Evolutionary conservation across 139 green algal genomes (phyloP), one percentile per base, ranked within the genome.

Genomic region (Chlamydomonas eustigma): DNA sequence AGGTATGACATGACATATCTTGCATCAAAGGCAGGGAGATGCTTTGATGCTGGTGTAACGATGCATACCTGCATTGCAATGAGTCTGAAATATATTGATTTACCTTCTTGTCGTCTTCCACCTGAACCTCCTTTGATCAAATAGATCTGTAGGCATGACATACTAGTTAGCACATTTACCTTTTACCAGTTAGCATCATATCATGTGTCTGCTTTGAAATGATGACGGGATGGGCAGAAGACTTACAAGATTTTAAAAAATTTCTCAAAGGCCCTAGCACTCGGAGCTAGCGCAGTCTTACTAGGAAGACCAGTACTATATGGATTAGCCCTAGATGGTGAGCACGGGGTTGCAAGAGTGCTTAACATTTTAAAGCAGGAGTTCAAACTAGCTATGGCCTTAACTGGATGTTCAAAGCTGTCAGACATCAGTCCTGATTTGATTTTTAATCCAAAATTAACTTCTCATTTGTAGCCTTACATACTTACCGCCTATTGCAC

Each of bases 221-320:
- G n/a, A n/a, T n/a, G n/a, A n/a, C n/a, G n/a, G n/a, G n/a, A n/a
- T n/a, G n/a, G n/a, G n/a, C n/a, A n/a, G n/a, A n/a, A n/a, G n/a
- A n/a, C n/a, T n/a, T n/a, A n/a, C n/a, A n/a, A n/a, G n/a, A n/a
- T n/a, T n/a, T n/a, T n/a, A n/a, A n/a, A n/a, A n/a, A n/a, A n/a
- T n/a, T n/a, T n/a, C n/a, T n/a, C n/a, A n/a, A n/a, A 72, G 65
- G 90, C 91, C 30, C 73, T 98, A 34, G 94, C 94, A 1, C 78
- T 99, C 22, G 95, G 95, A 0, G 95, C 95, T 4, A 73, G 74
- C 22, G 91, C 81, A 6, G 95, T 99, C 70, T 76, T 97, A 51
- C 76, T 98, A 44, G 95, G 95, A 1, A 81, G 95, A 72, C 95
- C 95, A 2, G 76, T 98, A 44, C 83, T 97, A 78, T 99, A 91